Conservation (phyloP, 2,329 filamentous ascomycete genomes). For the Aspergillus sp. region DNA sequence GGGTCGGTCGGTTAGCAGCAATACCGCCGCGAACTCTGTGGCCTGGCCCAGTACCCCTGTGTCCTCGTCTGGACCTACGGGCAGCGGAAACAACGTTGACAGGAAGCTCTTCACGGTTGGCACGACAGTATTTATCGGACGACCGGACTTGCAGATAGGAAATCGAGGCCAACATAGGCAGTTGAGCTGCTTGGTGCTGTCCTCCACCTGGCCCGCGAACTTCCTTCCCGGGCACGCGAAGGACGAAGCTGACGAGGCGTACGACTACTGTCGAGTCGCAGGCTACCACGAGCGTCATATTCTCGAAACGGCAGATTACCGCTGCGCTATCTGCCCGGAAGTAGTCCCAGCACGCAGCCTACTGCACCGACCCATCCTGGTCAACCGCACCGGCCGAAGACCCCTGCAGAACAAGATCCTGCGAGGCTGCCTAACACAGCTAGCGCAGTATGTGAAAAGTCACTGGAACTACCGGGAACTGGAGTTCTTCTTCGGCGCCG, state of each 20-base stretch:
- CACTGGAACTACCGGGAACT: constrained; percentile 12
- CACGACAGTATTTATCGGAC: constrained; percentile 10
- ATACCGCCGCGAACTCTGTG: not conserved
- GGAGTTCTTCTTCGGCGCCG: constrained; percentile 7
- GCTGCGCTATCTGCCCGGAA: constrained; percentile 14
- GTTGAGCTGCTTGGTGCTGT: constrained; percentile 12
- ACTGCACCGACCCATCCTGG: constrained; percentile 14
- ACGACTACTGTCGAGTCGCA: constrained; percentile 11
- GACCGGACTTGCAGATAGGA: constrained; percentile 8
- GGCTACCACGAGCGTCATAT: constrained; percentile 12
- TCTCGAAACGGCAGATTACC: constrained; percentile 11
- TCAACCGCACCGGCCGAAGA: constrained; percentile 5
- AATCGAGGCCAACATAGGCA: constrained; percentile 4
- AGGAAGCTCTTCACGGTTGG: constrained; percentile 3
- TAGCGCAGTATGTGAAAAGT: constrained; percentile 13
- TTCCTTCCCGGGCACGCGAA: constrained; percentile 2
- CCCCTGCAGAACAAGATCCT: constrained; percentile 1
- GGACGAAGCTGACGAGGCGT: constrained; percentile 5
- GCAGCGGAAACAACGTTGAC: not conserved
- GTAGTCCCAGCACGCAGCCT: constrained; percentile 8
- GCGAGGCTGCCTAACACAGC: constrained; percentile 7
- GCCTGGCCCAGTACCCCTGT: not conserved
- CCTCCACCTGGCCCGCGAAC: constrained; percentile 11
- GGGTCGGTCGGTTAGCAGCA: not conserved
- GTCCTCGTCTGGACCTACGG: not conserved